Evolutionary conservation across 805 yeast species (phyloP), one percentile per base, ranked within the genome.

Genomic region (Wickerhamiella kazuoi): DNA sequence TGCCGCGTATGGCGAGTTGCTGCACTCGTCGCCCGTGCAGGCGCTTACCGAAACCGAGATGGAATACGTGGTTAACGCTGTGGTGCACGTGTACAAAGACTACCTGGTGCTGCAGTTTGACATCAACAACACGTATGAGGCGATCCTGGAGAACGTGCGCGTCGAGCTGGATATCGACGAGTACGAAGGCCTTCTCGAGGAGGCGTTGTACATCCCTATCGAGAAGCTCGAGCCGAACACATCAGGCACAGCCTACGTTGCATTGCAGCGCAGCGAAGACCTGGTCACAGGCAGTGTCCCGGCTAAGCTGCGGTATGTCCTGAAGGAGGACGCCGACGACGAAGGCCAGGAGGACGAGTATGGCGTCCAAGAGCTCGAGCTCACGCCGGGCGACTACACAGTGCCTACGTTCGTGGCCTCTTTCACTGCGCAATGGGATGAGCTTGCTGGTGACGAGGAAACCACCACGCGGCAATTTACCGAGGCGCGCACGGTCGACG

Each of bases 331-430:
- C 35, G 74, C 69, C 36, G 77, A 65, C 39, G 81, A 74, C 35
- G 93, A 79, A 47, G 96, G 95, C 15, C 81, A 77, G 68, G 79
- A 79, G 47, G 97, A 90, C 59, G 94, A 86, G 60, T 90, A 87
- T 60, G 90, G 78, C 56, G 72, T 90, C 47, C 96, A 83, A 59
- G 79, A 77, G 42, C 65, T 84, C 51, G 74, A 71, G 42, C 56
- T 87, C 41, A 61, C 61, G 6, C 74, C 90, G 8, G 94, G 94
- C 29, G 96, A 84, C 56, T 87, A 75, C 60, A 67, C 83, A 42
- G 60, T 64, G 40, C 93, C 94, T 38, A 66, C 83, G 19, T 82
- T 72, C 56, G 71, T 77, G 45, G 82, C 90, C 33, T 72, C 76
- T 60, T 84, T 84, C 56, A 71, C 77, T 5, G 64, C 69, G 33